A percentile compares a stretch with the other conserved stretches of the same genome.
Evolutionary conservation across 2,329 filamentous ascomycete genomes (phyloP).

Genomic region (Neoarthrinium moseri): DNA sequence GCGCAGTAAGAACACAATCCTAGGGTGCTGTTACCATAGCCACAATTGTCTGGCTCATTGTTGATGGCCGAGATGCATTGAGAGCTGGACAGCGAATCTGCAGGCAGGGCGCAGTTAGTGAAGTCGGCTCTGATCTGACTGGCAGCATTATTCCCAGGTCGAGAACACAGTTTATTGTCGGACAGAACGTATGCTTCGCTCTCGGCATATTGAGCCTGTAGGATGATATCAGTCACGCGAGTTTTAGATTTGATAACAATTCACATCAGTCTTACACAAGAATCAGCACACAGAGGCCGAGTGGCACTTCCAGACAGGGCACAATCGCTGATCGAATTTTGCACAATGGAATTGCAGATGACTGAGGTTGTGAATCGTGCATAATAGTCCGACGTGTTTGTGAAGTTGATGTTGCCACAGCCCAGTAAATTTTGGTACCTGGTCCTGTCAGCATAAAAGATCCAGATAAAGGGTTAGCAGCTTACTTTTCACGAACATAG

Average conservation of each 20-base stretch:
- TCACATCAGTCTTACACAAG: conserved; percentile 63
- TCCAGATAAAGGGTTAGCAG: conserved; percentile 10
- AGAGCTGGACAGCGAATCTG: conserved; percentile 70
- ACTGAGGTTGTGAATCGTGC: conserved; percentile 90
- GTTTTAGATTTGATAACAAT: neutral
- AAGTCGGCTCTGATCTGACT: conserved; percentile 89
- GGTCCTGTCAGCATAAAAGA: conserved; percentile 14
- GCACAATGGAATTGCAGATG: conserved; percentile 90
- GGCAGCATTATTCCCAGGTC: conserved; percentile 62
- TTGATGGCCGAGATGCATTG: conserved; percentile 72
- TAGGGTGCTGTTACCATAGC: conserved; percentile 68
- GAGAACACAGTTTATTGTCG: conserved; percentile 70
- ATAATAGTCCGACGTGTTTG: conserved; percentile 79
- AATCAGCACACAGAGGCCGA: conserved; percentile 81
- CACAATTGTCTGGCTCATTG: conserved; percentile 87
- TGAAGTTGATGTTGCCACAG: conserved; percentile 73
- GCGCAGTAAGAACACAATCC: conserved; percentile 88
- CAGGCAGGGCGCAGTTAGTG: conserved; percentile 80
- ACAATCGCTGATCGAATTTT: conserved; percentile 77
- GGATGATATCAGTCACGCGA: no score
- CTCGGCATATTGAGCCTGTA: conserved; percentile 74
- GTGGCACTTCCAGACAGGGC: conserved; percentile 61
- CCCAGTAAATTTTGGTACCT: conserved; percentile 84
- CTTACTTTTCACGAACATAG: conserved; percentile 79
- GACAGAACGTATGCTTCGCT: conserved; percentile 85